A percentile compares a stretch with the other conserved stretches of the same genome.
phyloP scores from a whole-genome alignment of 1,284 basidiomycete genomes.

The Ustilago trichophora region DNA sequence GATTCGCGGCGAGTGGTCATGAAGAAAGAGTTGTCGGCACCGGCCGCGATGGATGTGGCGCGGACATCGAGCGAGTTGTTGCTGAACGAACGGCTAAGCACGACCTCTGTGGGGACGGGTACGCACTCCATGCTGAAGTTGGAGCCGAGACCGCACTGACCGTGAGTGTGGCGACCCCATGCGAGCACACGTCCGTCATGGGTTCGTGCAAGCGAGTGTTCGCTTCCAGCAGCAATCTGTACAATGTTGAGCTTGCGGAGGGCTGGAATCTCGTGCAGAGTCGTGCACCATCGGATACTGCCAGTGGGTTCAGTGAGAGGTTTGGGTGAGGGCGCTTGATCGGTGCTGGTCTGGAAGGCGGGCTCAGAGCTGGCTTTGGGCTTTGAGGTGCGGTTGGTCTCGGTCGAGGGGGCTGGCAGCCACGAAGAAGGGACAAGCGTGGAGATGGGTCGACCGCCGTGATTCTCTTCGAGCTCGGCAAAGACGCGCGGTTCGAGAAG shows the following conservation, averaged over 20 bases:
- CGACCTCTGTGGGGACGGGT: slow-evolving; percentile 84
- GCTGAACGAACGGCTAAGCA: slow-evolving; percentile 74
- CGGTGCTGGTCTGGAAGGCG: slow-evolving; percentile 41
- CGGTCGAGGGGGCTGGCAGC: slow-evolving; percentile 64
- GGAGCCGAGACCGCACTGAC: slow-evolving; percentile 83
- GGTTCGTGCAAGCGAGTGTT: slow-evolving; percentile 75
- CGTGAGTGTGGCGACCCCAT: slow-evolving; percentile 67
- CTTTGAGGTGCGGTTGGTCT: slow-evolving; percentile 23
- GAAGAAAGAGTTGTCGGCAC: slow-evolving; percentile 62
- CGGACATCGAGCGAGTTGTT: slow-evolving; percentile 67
- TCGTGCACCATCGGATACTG: slow-evolving; percentile 76
- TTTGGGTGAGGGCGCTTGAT: slow-evolving; percentile 29
- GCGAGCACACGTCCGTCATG: slow-evolving; percentile 77
- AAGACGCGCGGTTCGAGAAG: slow-evolving; percentile 55
- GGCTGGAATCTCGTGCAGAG: slow-evolving; percentile 81
- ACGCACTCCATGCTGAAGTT: slow-evolving; percentile 77
- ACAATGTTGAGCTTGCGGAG: slow-evolving; percentile 74
- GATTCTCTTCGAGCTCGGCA: slow-evolving; percentile 57
- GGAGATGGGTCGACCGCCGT: slow-evolving; percentile 65
- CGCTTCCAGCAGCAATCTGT: slow-evolving; percentile 79
- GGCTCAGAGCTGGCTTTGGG: slow-evolving; percentile 15
- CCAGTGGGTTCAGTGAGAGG: slow-evolving; percentile 65
- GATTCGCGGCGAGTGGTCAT: slow-evolving; percentile 35
- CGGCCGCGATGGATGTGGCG: slow-evolving; percentile 52
- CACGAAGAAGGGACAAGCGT: slow-evolving; percentile 46